phyloP scores from a whole-genome alignment of 2,329 filamentous ascomycete species.

The Paramyrothecium sp. region DNA sequence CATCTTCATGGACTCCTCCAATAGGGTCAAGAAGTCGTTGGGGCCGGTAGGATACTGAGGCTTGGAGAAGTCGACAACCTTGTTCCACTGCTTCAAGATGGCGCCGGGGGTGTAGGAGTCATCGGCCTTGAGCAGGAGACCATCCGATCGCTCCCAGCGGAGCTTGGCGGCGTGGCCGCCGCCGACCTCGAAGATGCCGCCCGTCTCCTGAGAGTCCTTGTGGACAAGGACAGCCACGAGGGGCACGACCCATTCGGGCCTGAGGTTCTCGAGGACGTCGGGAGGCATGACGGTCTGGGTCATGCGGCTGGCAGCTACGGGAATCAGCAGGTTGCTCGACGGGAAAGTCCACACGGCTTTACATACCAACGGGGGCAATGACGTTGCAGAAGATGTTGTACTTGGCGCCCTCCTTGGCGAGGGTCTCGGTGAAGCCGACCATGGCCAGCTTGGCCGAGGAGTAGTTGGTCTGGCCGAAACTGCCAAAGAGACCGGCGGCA shows the following conservation, averaged over 20 bases:
- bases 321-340: slow-evolving; percentile 10
- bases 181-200: slow-evolving; percentile 89
- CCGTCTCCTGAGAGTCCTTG: slow-evolving; percentile 75
- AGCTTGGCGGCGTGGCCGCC: slow-evolving; percentile 91
- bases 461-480: slow-evolving; percentile 95
- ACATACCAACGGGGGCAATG: slow-evolving; percentile 76
- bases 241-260: slow-evolving; percentile 93
- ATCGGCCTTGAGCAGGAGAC: slow-evolving; percentile 87
- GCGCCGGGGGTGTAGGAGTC: slow-evolving; percentile 84
- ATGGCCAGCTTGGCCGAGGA: slow-evolving; percentile 93
- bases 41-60: slow-evolving; percentile 81
- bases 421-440: slow-evolving; percentile 95
- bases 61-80: slow-evolving; percentile 79
- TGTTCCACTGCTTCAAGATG: slow-evolving; percentile 84
- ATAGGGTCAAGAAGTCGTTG: slow-evolving; percentile 82
- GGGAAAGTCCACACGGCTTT: background rate
- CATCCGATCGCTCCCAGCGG: slow-evolving; percentile 90
- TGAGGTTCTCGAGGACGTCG: slow-evolving; percentile 81
- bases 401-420: slow-evolving; percentile 95
- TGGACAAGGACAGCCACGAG: slow-evolving; percentile 87
- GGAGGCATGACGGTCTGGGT: slow-evolving; percentile 93
- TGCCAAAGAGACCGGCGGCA: slow-evolving; percentile 93
- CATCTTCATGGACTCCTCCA: slow-evolving; percentile 81
- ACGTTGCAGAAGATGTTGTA: slow-evolving; percentile 97
- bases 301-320: slow-evolving; percentile 83